phyloP scores from a whole-genome alignment of 495 filamentous ascomycete genomes.

The Ramalina peruviana region DNA sequence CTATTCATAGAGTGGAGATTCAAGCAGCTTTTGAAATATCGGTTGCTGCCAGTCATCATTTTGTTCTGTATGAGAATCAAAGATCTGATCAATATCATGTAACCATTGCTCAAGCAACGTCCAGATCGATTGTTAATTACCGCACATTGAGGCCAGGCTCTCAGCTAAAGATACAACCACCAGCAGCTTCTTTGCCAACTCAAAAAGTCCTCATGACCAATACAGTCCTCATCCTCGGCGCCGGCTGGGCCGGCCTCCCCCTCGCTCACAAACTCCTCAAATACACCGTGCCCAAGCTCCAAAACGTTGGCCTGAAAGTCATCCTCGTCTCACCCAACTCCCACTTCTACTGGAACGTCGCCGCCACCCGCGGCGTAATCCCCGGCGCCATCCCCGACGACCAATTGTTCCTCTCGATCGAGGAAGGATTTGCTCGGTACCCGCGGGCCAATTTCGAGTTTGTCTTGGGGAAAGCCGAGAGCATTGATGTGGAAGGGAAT shows the following conservation, averaged over 20 bases:
- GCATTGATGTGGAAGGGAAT: conserved; percentile 31
- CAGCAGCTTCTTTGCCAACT: not conserved
- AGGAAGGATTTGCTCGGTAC: conserved; percentile 37
- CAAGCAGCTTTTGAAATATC: too few relatives aligned
- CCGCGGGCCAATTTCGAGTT: conserved; percentile 36
- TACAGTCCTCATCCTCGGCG: conserved; percentile 52
- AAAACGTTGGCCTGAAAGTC: conserved; percentile 25
- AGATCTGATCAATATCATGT: too few relatives aligned
- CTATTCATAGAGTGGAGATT: too few relatives aligned
- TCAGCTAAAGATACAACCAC: too few relatives aligned
- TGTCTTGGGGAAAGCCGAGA: conserved; percentile 37
- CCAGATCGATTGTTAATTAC: too few relatives aligned
- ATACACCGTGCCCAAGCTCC: conserved; percentile 21
- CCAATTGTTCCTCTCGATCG: conserved; percentile 35
- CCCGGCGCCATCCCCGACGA: conserved; percentile 26
- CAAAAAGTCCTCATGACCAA: conserved; percentile 11
- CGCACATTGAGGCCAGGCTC: too few relatives aligned
- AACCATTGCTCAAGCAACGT: too few relatives aligned
- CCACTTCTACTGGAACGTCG: conserved; percentile 39
- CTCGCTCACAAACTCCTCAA: conserved; percentile 46
- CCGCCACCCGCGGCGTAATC: conserved; percentile 33
- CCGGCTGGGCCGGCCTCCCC: conserved; percentile 41
- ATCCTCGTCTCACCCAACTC: conserved; percentile 41
- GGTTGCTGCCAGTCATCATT: too few relatives aligned
- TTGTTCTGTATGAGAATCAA: too few relatives aligned